Conservation (phyloP, 2,329 filamentous ascomycete species). For the Cadophora sp. region DNA sequence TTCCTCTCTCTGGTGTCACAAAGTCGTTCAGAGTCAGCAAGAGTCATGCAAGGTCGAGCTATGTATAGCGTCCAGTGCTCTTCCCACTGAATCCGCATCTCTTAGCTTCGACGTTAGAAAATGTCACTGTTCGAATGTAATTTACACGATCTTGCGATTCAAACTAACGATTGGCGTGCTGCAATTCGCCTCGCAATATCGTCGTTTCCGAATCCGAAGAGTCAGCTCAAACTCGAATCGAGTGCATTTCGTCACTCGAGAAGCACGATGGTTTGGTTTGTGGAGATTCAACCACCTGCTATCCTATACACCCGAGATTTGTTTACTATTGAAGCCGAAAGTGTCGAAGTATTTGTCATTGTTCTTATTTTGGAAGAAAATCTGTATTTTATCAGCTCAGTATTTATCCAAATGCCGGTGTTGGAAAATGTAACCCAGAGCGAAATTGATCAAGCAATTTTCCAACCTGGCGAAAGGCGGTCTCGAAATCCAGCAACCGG, state of each 20-base stretch:
- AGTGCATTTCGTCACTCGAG: neutral
- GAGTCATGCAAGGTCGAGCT: neutral
- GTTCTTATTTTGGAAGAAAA: neutral
- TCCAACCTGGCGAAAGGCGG: neutral
- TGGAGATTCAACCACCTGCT: neutral
- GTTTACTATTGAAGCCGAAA: neutral
- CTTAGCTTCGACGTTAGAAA: neutral
- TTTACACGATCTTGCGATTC: neutral
- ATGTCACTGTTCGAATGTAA: neutral
- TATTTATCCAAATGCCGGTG: neutral
- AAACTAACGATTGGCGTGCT: too few species aligned
- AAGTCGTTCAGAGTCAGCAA: neutral
- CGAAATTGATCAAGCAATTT: constrained; percentile 1
- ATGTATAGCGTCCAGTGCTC: neutral
- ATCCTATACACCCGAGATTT: neutral
- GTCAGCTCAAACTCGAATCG: too few species aligned
- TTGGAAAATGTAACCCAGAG: neutral
- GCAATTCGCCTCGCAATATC: neutral
- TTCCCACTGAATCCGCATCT: neutral
- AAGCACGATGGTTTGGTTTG: neutral
- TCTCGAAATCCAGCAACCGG: neutral
- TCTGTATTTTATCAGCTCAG: neutral
- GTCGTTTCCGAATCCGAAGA: neutral
- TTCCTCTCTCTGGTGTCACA: neutral
- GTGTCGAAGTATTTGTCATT: neutral